Evolutionary conservation across 495 filamentous ascomycete species (phyloP).

Genomic region (Immersiella caudata): DNA sequence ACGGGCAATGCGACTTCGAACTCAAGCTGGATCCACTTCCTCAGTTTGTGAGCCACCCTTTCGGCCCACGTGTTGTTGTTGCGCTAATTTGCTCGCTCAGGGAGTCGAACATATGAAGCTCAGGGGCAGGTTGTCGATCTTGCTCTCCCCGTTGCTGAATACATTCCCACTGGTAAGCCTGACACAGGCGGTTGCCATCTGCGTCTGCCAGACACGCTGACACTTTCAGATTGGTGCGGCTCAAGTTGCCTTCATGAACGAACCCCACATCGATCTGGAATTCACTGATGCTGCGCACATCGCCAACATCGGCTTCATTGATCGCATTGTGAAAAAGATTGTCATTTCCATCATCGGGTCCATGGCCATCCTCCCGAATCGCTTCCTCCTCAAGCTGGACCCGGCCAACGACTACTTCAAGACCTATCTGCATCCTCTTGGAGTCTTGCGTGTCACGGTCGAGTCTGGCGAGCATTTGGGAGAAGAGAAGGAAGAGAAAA

Average conservation of each 20-base stretch:
- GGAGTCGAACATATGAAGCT: conserved; percentile 49
- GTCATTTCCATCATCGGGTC: conserved; percentile 42
- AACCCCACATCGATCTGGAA: conserved; percentile 41
- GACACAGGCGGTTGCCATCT: neutral
- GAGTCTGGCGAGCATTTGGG: conserved; percentile 41
- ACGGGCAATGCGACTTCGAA: conserved; percentile 46
- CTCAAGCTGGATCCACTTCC: conserved; percentile 44
- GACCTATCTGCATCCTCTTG: conserved; percentile 44
- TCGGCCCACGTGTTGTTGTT: too few relatives aligned
- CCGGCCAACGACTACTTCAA: conserved; percentile 25
- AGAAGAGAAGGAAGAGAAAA: conserved; percentile 28
- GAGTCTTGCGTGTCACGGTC: conserved; percentile 45
- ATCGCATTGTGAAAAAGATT: conserved; percentile 40
- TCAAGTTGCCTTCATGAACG: conserved; percentile 50
- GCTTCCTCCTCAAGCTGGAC: conserved; percentile 18
- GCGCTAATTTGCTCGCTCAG: conserved; percentile 19
- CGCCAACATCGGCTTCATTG: conserved; percentile 41
- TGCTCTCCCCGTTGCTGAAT: conserved; percentile 45
- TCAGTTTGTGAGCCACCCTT: conserved; percentile 34
- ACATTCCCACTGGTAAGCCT: conserved; percentile 42
- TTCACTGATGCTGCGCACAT: conserved; percentile 47
- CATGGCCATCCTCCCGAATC: conserved; percentile 17
- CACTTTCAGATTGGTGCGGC: conserved; percentile 44
- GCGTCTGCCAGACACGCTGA: neutral
- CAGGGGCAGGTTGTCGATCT: conserved; percentile 42